Evolutionary conservation across 768 basidiomycete species (phyloP), one percentile per base, ranked within the genome.

Genomic region (Psilocybe tampanensis): DNA sequence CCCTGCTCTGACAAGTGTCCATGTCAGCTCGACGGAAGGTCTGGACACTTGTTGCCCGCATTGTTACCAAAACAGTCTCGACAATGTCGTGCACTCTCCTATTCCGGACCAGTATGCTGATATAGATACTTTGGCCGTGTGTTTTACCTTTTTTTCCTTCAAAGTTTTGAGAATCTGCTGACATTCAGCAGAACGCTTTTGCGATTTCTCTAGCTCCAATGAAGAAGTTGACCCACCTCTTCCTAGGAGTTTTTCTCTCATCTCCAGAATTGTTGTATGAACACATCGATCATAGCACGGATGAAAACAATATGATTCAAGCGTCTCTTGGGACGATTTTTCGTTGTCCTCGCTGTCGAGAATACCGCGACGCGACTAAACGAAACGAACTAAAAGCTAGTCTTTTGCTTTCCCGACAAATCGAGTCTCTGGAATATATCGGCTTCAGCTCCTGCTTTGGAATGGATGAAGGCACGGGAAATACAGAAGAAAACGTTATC

Each of bases 221-320:
- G 11, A 70, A 64, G 45, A 72, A 73, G 11, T 74, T 89, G 9
- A 67, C 72, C 15, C 68, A 79, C 55, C 75, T 90, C 15, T 80
- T 82, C 60, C 71, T 90, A 19, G 88, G 88, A 0, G 72, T 89
- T 45, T 85, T 83, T 64, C 80, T 90, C 18, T 89, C 87, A 0
- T 76, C 80, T 50, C 77, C 81, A 23, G 70, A 71, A 39, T 68
- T 86, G 54, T 66, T 87, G 18, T 74, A 79, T 53, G 52, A 70
- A 4, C 84, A 86, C 59, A 68, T 81, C 49, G 66, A 64, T 41
- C 84, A 86, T 55, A 45, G 33, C 15, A 15, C n/a, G 2, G 67
- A 72, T 56, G 63, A 68, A 43, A 66, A 67, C 53, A 56, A 65
- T 55, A 67, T 69, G 24, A 58, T 59, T 29, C 54, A 61, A 48